Percentiles rank a stretch among this genome's conserved stretches.
Evolutionary conservation across 176 grass and related monocot species (phyloP).

Genomic region (Eleusine indica): DNA sequence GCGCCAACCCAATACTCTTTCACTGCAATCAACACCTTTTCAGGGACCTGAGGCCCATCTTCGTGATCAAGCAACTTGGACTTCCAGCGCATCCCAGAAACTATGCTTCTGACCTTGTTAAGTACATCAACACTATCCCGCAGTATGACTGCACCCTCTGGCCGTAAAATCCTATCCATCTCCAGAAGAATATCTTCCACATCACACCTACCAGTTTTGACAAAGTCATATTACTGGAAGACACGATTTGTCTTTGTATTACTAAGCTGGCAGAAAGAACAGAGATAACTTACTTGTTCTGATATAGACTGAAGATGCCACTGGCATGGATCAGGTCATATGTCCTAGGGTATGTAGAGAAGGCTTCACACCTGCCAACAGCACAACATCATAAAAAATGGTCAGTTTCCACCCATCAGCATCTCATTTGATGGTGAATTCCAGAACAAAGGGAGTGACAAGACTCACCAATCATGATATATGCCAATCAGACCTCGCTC

Average conservation of each 20-base stretch:
- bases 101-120: constrained; percentile 64
- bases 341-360: constrained; percentile 91
- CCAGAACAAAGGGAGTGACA: neutral
- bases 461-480: constrained; percentile 91
- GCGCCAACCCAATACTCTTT: constrained; percentile 79
- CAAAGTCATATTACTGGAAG: neutral
- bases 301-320: constrained; percentile 75
- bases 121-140: constrained; percentile 69
- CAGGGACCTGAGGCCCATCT: constrained; percentile 68
- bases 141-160: constrained; percentile 79
- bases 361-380: constrained; percentile 74
- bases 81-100: constrained; percentile 75
- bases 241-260: neutral
- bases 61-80: constrained; percentile 91
- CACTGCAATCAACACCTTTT: constrained; percentile 70
- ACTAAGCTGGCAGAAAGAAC: constrained; percentile 31
- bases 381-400: constrained; percentile 9
- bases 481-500: constrained; percentile 89
- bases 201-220: constrained; percentile 50
- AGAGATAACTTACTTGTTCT: constrained; percentile 64
- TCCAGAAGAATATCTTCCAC: constrained; percentile 84
- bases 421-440: constrained; percentile 15
- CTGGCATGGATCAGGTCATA: constrained; percentile 86
- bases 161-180: constrained; percentile 92
- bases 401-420: constrained; percentile 29